Evolutionary conservation across 2,329 filamentous ascomycete genomes (phyloP).

Genomic region (Penicillium sp.): DNA sequence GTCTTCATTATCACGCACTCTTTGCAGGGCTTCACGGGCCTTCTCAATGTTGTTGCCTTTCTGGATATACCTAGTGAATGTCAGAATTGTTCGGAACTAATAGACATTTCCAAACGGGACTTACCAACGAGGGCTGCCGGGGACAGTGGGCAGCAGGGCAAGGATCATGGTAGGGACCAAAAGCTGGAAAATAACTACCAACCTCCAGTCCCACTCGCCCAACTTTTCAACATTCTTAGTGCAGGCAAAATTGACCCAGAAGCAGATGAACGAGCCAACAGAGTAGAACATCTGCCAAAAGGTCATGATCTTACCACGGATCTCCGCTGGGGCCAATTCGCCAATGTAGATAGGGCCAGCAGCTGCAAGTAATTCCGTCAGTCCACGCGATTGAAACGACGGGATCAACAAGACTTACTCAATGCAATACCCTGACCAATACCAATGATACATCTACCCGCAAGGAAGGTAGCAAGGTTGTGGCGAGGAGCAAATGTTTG

Average conservation of each 20-base stretch:
- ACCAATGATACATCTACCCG: conserved; percentile 66
- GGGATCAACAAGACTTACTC: conserved; percentile 41
- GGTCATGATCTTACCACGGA: conserved; percentile 66
- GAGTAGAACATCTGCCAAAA: conserved; percentile 69
- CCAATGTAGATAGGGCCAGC: conserved; percentile 70
- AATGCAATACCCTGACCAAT: conserved; percentile 67
- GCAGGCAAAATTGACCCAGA: conserved; percentile 65
- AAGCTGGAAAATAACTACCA: conserved; percentile 71
- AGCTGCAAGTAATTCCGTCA: conserved; percentile 40
- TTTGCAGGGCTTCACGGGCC: conserved; percentile 58
- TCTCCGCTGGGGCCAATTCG: conserved; percentile 62
- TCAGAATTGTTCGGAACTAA: conserved; percentile 6
- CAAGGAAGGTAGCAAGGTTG: conserved; percentile 65
- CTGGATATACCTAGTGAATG: conserved; percentile 48
- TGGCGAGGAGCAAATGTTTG: conserved; percentile 63
- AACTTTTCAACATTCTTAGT: conserved; percentile 54
- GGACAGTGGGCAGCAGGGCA: conserved; percentile 61
- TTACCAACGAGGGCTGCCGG: conserved; percentile 65
- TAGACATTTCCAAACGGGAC: not conserved
- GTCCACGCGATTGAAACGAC: not conserved
- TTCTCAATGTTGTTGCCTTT: conserved; percentile 58
- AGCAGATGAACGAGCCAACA: conserved; percentile 64
- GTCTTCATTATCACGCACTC: conserved; percentile 62
- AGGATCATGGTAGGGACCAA: conserved; percentile 65
- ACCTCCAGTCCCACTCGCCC: conserved; percentile 71